Conservation (phyloP, 2,329 filamentous ascomycete species). For the Aspergillus proliferans region DNA sequence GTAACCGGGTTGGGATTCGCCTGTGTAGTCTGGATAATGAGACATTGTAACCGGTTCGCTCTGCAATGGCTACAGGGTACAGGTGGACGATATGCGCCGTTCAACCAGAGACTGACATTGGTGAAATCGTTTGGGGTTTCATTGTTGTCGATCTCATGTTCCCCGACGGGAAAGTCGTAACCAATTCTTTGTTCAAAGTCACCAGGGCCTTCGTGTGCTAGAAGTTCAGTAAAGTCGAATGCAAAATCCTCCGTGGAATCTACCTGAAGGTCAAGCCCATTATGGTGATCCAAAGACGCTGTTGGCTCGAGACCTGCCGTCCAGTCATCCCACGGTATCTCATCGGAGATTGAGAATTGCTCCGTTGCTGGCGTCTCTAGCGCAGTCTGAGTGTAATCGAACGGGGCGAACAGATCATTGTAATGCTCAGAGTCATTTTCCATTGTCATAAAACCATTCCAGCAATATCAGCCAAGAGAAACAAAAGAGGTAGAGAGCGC, state of each 20-base stretch:
- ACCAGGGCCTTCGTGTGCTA: background rate
- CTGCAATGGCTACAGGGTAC: constrained; percentile 43
- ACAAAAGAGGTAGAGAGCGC: background rate
- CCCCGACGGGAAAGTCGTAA: background rate
- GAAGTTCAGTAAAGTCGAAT: too few species aligned
- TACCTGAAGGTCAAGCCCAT: background rate
- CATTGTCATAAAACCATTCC: background rate
- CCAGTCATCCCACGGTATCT: background rate
- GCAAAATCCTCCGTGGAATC: background rate
- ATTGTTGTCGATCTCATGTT: background rate
- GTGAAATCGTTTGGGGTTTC: constrained; percentile 5
- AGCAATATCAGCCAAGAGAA: background rate
- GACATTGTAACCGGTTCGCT: constrained; percentile 42
- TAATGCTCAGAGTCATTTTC: background rate
- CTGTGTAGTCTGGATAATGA: constrained; percentile 42
- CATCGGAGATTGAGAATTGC: background rate
- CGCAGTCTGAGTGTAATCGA: background rate
- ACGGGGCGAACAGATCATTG: background rate
- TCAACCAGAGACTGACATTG: constrained; percentile 28
- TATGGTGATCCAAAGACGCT: background rate
- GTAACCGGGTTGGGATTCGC: constrained; percentile 46
- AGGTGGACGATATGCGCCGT: constrained; percentile 40
- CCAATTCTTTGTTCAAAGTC: background rate
- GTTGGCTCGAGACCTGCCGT: background rate
- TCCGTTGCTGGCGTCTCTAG: background rate